Evolutionary conservation across 345 rosid species (phyloP).

Genomic region (Sonneratia caseolaris): DNA sequence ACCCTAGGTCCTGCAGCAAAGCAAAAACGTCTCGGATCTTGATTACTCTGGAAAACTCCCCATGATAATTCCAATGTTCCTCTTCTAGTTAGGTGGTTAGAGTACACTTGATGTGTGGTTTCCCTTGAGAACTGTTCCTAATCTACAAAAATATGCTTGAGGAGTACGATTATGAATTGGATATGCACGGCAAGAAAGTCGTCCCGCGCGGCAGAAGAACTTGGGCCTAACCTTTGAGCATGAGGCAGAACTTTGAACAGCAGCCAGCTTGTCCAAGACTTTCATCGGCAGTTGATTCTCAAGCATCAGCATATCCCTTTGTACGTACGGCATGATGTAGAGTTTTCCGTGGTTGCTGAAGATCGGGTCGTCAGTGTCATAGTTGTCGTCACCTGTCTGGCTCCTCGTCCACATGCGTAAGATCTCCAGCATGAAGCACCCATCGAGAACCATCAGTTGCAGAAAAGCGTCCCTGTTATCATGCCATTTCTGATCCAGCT

Average conservation of each 20-base stretch:
- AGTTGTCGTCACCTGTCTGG: not conserved
- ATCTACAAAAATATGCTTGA: too few relatives aligned
- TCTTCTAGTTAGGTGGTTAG: slow-evolving; percentile 1
- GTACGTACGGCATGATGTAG: slow-evolving; percentile 5
- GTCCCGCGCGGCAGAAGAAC: not conserved
- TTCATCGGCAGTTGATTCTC: slow-evolving; percentile 13
- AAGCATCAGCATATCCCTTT: slow-evolving; percentile 10
- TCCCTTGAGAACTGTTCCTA: too few relatives aligned
- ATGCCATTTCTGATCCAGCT: not conserved
- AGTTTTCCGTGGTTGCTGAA: slow-evolving; percentile 8
- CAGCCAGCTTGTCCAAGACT: not conserved
- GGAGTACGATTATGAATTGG: too few relatives aligned
- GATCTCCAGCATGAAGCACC: slow-evolving; percentile 14
- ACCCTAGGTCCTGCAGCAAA: not conserved
- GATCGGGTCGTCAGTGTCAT: slow-evolving; percentile 3
- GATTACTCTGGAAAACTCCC: too few relatives aligned
- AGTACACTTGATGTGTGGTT: too few relatives aligned
- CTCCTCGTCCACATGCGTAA: not conserved
- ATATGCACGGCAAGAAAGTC: too few relatives aligned
- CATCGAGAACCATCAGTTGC: slow-evolving; percentile 10
- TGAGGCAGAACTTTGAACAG: not conserved
- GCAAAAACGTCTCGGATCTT: not conserved
- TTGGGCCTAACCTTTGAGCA: not conserved
- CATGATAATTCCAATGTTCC: not conserved
- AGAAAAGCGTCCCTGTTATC: not conserved